Percentiles rank a stretch among this genome's conserved stretches.
Conservation (phyloP, 2,329 filamentous ascomycete genomes). For the Fusarium gaditjirri region DNA sequence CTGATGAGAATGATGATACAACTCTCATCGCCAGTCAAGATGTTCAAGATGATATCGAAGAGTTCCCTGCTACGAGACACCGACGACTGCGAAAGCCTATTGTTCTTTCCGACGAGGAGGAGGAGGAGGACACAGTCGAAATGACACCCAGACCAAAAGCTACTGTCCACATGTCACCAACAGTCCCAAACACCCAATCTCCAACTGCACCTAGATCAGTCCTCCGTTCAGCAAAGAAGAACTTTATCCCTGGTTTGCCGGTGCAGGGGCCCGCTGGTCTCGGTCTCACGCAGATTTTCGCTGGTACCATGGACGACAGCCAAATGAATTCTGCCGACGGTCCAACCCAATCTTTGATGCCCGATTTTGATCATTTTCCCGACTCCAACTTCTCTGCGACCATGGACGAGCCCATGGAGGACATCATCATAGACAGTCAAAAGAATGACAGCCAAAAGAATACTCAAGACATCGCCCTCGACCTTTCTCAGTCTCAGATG, state of each 20-base stretch:
- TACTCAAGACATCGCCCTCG: conserved; percentile 62
- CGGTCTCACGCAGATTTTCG: conserved; percentile 89
- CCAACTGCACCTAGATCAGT: conserved; percentile 70
- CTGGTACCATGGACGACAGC: conserved; percentile 83
- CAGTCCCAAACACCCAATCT: conserved; percentile 56
- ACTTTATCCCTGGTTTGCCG: conserved; percentile 75
- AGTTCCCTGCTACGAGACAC: conserved; percentile 54
- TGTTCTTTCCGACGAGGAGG: conserved; percentile 67
- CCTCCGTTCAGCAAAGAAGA: conserved; percentile 74
- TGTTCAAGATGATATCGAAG: conserved; percentile 47
- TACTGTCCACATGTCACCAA: conserved; percentile 54
- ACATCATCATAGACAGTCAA: conserved; percentile 60
- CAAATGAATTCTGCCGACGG: conserved; percentile 51
- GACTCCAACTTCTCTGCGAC: conserved; percentile 71
- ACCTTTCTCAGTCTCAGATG: conserved; percentile 70
- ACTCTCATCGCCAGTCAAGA: conserved; percentile 55
- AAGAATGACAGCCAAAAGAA: conserved; percentile 48
- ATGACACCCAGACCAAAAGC: conserved; percentile 63
- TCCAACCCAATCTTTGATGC: conserved; percentile 61
- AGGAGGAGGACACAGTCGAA: conserved; percentile 55
- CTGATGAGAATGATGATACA: conserved; percentile 35
- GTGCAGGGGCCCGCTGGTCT: conserved; percentile 70
- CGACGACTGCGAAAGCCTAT: conserved; percentile 62
- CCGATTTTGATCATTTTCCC: conserved; percentile 66
- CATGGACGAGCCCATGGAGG: conserved; percentile 64